A percentile compares a stretch with the other conserved stretches of the same genome.
Conservation (phyloP, 257 asterid genomes). For the Nicotiana benthamiana region DNA sequence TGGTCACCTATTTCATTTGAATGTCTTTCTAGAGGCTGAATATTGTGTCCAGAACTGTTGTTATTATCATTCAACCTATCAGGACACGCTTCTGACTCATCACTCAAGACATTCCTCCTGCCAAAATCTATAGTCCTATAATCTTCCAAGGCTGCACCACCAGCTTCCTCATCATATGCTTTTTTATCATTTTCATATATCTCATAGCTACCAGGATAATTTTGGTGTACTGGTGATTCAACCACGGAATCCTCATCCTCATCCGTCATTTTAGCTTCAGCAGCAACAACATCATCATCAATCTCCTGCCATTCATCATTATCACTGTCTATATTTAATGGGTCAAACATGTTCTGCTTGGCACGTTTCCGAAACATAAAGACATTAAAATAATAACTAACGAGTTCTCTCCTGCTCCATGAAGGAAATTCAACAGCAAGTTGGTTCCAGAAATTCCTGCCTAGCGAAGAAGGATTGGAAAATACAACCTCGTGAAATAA, state of each 20-base stretch:
- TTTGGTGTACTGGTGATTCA: conserved; percentile 16
- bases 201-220: conserved; percentile 15
- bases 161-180: conserved; percentile 4
- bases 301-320: conserved; percentile 27
- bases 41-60: neutral
- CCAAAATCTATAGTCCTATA: neutral
- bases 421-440: conserved; percentile 27
- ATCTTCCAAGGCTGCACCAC: conserved; percentile 1
- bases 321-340: conserved; percentile 29
- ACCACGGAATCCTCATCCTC: conserved; percentile 19
- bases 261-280: conserved; percentile 11
- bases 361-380: conserved; percentile 31
- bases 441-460: conserved; percentile 29
- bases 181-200: neutral
- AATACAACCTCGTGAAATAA: conserved; percentile 27
- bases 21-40: neutral
- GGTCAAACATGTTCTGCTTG: conserved; percentile 30
- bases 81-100: neutral
- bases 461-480: conserved; percentile 20
- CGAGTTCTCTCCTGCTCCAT: conserved; percentile 25
- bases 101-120: neutral
- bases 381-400: conserved; percentile 36
- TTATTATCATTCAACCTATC: neutral
- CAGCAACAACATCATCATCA: conserved; percentile 10
- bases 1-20: conserved; percentile 6